phyloP scores from a whole-genome alignment of 2,329 filamentous ascomycete species.

The Pseudocercospora macadamiae region DNA sequence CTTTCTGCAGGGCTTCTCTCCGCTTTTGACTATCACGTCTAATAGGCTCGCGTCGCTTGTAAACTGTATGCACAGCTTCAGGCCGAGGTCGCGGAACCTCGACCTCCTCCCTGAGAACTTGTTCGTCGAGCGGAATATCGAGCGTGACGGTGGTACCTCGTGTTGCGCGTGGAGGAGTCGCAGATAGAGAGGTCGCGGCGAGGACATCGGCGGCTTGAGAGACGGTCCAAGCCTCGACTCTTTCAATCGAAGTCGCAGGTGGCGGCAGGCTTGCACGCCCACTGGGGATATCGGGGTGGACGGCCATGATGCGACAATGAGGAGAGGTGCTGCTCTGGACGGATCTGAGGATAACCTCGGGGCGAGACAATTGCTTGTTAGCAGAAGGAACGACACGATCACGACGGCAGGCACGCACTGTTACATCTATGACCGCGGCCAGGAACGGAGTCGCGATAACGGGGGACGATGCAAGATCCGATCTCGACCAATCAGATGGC shows the following conservation, averaged over 20 bases:
- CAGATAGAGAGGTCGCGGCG: conserved; percentile 44
- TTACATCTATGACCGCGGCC: conserved; percentile 3
- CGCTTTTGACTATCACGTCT: conserved; percentile 65
- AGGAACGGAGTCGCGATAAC: background rate
- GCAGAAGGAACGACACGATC: too few relatives aligned
- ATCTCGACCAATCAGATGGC: background rate
- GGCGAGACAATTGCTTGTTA: too few relatives aligned
- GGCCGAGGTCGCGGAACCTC: conserved; percentile 23
- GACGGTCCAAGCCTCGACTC: conserved; percentile 52
- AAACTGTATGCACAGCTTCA: conserved; percentile 39
- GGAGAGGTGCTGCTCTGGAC: background rate
- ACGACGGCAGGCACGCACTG: too few relatives aligned
- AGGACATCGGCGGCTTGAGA: conserved; percentile 50
- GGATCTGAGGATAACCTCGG: too few relatives aligned
- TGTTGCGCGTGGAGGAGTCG: conserved; percentile 25
- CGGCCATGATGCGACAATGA: conserved; percentile 23
- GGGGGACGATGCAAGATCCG: background rate
- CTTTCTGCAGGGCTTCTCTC: conserved; percentile 79
- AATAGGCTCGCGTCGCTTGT: conserved; percentile 58
- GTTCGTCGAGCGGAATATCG: conserved; percentile 69
- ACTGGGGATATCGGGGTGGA: conserved; percentile 21
- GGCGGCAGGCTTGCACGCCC: conserved; percentile 10
- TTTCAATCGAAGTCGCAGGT: conserved; percentile 30
- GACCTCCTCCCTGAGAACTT: conserved; percentile 34
- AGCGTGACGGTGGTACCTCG: conserved; percentile 66